Evolutionary conservation across 768 basidiomycete genomes (phyloP).

Genomic region (Rhizopogon vinicolor): DNA sequence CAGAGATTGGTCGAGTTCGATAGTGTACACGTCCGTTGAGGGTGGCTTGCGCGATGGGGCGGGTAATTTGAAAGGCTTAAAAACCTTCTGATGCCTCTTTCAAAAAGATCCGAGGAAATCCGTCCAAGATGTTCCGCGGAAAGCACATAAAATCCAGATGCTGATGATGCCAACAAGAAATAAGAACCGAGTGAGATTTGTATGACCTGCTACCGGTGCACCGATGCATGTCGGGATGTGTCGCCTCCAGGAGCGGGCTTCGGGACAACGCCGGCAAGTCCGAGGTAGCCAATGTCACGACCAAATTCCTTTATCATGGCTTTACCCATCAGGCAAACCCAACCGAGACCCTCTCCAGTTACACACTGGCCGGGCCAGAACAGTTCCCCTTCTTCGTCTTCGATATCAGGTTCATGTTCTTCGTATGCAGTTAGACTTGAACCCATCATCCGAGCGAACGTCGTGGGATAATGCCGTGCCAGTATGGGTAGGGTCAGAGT

Average conservation of each 20-base stretch:
- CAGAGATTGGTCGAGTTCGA: constrained; percentile 8
- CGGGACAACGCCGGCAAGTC: constrained; percentile 67
- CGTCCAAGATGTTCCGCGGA: constrained; percentile 19
- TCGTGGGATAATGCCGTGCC: constrained; percentile 68
- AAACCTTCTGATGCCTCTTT: constrained; percentile 9
- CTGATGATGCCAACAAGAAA: constrained; percentile 28
- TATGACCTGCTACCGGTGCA: constrained; percentile 23
- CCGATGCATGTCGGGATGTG: constrained; percentile 24
- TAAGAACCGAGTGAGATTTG: constrained; percentile 8
- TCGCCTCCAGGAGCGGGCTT: constrained; percentile 47
- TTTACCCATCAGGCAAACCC: constrained; percentile 85
- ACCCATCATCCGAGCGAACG: constrained; percentile 69
- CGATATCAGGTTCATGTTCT: constrained; percentile 77
- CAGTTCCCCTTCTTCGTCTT: constrained; percentile 84
- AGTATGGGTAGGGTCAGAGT: constrained; percentile 63
- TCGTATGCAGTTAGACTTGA: constrained; percentile 58
- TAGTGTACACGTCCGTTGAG: constrained; percentile 15
- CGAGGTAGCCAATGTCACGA: constrained; percentile 67
- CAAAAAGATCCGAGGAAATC: constrained; percentile 20
- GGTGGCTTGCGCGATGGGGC: constrained; percentile 13
- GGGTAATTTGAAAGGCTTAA: constrained; percentile 5
- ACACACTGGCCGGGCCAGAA: constrained; percentile 76
- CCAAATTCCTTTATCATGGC: constrained; percentile 85
- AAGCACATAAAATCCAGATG: constrained; percentile 22
- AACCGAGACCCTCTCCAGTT: constrained; percentile 75